Evolutionary conservation across 768 basidiomycete genomes (phyloP), one percentile per base, ranked within the genome.

Genomic region (Phylloporus sp.): DNA sequence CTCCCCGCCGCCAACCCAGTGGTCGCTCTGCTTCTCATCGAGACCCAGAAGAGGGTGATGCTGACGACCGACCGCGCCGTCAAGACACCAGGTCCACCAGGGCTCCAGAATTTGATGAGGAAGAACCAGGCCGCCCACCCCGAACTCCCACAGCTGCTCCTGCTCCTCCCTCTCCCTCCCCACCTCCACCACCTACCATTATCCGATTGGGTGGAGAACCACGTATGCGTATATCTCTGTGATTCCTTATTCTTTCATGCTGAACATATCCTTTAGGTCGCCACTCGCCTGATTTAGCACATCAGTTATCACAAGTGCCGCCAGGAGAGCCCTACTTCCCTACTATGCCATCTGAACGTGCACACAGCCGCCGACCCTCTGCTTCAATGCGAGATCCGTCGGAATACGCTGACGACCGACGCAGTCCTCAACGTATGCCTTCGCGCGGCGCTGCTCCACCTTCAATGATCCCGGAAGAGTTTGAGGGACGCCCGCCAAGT

Each of bases 161-260:
- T 15, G 13, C 26, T 28, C n/a, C 17, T 7, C 51, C 53, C 6
- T 46, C 53, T 27, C 43, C 38, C 23, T 64, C 64, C 20, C 64
- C 62, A 14, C 32, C n/a, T n/a, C n/a, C 37, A 9, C 56, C 53
- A 10, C 64, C 64, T 18, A 66, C 64, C 9, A 58, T 66, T 22
- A 66, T 66, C 18, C 60, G 62, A 44, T 29, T 65, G 28, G 63
- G 57, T 14, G 50, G 55, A 11, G 60, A 50, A 8, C 35, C 24
- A 35, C 50, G 21, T 20, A 35, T 48, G 35, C 50, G 64, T 65
- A 52, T 3, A 61, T 50, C 4, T 29, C 5, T 34, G 9, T 21
- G 5, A 20, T 38, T 42, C 41, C 14, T 6, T 22, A 4, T 5
- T 3, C 4, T 32, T 10, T 32, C 7, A 29, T 34, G 21, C 31